phyloP scores from a whole-genome alignment of 2,329 filamentous ascomycete species.

The Amauroascus verrucosus region DNA sequence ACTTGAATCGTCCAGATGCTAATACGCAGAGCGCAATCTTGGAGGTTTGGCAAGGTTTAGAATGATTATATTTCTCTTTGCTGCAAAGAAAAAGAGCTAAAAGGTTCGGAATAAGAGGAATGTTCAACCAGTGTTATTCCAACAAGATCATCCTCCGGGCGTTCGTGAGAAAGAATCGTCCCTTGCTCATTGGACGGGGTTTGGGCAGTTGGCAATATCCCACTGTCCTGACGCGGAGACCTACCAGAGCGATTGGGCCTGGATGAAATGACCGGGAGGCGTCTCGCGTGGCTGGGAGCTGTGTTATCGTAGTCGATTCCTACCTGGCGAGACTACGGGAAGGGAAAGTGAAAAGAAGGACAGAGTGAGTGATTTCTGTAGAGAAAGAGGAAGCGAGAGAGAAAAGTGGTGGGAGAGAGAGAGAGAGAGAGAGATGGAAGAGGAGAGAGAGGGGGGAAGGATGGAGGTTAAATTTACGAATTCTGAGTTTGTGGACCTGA shows the following conservation, averaged over 20 bases:
- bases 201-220: background rate
- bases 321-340: background rate
- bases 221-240: background rate
- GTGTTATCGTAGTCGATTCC: background rate
- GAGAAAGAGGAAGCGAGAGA: background rate
- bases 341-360: background rate
- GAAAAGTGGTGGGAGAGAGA: background rate
- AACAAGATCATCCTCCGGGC: constrained; percentile 23
- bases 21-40: background rate
- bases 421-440: background rate
- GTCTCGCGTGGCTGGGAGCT: background rate
- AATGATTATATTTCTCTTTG: background rate
- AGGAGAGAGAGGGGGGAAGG: background rate
- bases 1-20: background rate
- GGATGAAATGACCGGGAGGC: background rate
- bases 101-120: constrained; percentile 3
- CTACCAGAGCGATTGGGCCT: background rate
- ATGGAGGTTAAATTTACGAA: background rate
- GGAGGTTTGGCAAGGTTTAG: background rate
- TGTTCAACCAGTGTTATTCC: constrained; percentile 30
- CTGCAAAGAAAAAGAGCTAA: background rate
- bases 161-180: constrained; percentile 7
- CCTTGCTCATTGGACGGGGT: constrained; percentile 12
- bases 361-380: background rate
- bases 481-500: background rate